phyloP scores from a whole-genome alignment of 139 green algal genomes.

The Zygnema cylindricum region DNA sequence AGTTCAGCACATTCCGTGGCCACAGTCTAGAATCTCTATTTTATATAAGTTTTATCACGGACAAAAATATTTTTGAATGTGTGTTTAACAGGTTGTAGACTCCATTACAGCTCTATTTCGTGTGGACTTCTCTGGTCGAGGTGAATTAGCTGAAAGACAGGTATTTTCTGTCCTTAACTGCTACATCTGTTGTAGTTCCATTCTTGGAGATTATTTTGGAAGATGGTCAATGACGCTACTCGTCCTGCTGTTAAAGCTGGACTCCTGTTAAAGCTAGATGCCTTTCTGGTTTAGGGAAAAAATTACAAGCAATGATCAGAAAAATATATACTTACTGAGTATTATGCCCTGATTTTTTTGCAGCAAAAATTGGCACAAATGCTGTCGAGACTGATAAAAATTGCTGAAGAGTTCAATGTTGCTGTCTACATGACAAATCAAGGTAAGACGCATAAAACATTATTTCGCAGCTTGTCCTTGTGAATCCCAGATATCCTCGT shows the following conservation, averaged over 20 bases:
- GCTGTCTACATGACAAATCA: conserved; percentile 66
- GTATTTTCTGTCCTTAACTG: conserved; percentile 66
- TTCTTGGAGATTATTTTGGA: neutral
- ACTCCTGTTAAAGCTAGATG: neutral
- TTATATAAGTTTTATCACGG: too few species aligned
- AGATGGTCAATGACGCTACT: neutral
- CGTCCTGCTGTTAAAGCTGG: neutral
- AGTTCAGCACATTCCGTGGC: too few species aligned
- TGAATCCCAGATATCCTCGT: too few species aligned
- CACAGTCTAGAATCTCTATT: too few species aligned
- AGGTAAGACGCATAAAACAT: conserved; percentile 62
- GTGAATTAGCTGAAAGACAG: conserved; percentile 91
- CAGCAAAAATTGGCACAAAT: conserved; percentile 68
- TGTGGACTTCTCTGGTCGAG: conserved; percentile 85
- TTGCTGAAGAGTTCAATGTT: conserved; percentile 68
- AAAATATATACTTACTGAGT: neutral
- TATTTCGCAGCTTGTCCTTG: too few species aligned
- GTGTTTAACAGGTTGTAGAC: conserved; percentile 78
- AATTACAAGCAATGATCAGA: neutral
- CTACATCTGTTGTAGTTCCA: neutral
- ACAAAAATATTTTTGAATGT: too few species aligned
- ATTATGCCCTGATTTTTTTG: neutral
- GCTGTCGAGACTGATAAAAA: conserved; percentile 65
- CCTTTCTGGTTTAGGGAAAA: neutral
- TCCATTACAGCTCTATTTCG: conserved; percentile 84